Evolutionary conservation across 768 basidiomycete genomes (phyloP), one percentile per base, ranked within the genome.

Genomic region (Agaricus subrufescens): DNA sequence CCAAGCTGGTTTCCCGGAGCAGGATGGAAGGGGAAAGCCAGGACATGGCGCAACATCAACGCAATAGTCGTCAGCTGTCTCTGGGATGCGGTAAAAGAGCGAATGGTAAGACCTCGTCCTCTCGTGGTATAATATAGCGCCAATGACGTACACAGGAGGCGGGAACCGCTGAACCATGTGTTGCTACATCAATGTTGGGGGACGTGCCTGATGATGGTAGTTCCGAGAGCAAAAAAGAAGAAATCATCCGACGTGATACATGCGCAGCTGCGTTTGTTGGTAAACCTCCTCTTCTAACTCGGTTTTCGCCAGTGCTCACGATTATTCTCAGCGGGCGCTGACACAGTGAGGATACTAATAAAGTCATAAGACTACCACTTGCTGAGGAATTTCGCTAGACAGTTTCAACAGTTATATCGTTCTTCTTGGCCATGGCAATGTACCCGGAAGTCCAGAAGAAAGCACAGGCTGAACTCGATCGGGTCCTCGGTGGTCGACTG

Each of bases 1-100:
- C 75, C 75, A 1, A 58, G 59, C 4, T 75, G 72, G 69, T 62
- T 75, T 55, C 75, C 75, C 15, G 71, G 72, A 1, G 67, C 68
- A 0, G 67, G 63, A 10, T 76, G 76, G 62, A 67, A 73, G 60
- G 63, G 62, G 4, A 66, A 71, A 50, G 75, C 73, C 3, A 64
- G 57, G 23, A 50, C 62, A 11, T 73, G 71, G 70, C 50, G 57
- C 4, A 61, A 59, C 46, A 61, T 65, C 11, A 61, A 69, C 19
- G 54, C 65, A 5, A 60, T 66, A 48, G 72, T 19, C 19, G 19
- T 19, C 19, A 19, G 19, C 19, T 19, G 19, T 19, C 19, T 19
- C 19, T 19, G 19, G 67, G 67, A 62, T 61, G 60, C 63, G 12
- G 68, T 69, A 3, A 71, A 71, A 52, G 34, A 52, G 6, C 44